Evolutionary conservation across 1,284 basidiomycete genomes (phyloP).

Genomic region (Volvariella surrecta): DNA sequence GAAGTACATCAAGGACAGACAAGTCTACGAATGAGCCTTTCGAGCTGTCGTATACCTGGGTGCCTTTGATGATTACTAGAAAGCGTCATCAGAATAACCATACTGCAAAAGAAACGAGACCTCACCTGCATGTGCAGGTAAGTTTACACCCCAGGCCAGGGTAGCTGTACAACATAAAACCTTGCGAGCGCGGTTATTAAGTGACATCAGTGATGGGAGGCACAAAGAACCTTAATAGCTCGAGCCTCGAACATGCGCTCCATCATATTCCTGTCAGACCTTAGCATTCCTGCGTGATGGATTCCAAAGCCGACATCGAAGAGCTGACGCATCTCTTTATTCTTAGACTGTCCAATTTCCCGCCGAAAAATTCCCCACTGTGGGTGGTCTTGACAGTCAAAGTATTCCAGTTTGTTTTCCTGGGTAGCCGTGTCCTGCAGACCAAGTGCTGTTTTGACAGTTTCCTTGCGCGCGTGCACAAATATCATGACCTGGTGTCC

Average conservation of each 20-base stretch:
- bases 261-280: constrained; percentile 92
- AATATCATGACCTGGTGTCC: constrained; percentile 99
- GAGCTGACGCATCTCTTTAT: constrained; percentile 96
- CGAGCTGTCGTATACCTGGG: constrained; percentile 89
- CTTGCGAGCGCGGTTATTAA: constrained; percentile 29
- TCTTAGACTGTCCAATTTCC: constrained; percentile 74
- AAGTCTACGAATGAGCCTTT: constrained; percentile 90
- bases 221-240: constrained; percentile 71
- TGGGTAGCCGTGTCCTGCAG: constrained; percentile 75
- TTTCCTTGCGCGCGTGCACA: constrained; percentile 97
- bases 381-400: constrained; percentile 76
- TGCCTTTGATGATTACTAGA: constrained; percentile 94
- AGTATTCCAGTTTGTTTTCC: constrained; percentile 72
- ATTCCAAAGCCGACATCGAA: constrained; percentile 95
- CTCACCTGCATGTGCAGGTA: constrained; percentile 93
- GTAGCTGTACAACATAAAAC: constrained; percentile 98
- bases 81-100: constrained; percentile 5
- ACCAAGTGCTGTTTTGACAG: constrained; percentile 87
- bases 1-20: constrained; percentile 92
- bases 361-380: constrained; percentile 71
- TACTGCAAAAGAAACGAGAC: constrained; percentile 7
- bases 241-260: constrained; percentile 91
- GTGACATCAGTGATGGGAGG: not conserved
- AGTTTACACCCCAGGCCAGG: constrained; percentile 98
- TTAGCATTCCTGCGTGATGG: constrained; percentile 98